Percentiles rank a stretch among this genome's conserved stretches.
Evolutionary conservation across 192 early-diverging fungal species (phyloP).

Genomic region (Umbelopsis ramanniana): DNA sequence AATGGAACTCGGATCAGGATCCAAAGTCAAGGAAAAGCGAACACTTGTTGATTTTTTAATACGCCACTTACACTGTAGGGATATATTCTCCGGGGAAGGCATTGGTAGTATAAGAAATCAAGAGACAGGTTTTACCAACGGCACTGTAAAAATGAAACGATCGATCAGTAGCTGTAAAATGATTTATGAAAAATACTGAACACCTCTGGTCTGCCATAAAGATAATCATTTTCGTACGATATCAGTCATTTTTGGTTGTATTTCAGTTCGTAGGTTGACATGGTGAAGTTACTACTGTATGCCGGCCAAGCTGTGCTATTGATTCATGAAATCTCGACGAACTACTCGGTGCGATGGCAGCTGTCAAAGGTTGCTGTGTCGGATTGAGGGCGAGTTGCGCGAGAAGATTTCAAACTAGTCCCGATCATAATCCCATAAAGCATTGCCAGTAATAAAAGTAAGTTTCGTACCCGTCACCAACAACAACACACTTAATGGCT

Average conservation of each 20-base stretch:
- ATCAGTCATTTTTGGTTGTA: too few relatives aligned
- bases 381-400: not conserved
- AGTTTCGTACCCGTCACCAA: slow-evolving; percentile 72
- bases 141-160: slow-evolving; percentile 58
- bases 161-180: not conserved
- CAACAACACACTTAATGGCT: slow-evolving; percentile 91
- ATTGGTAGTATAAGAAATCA: slow-evolving; percentile 98
- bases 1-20: not conserved
- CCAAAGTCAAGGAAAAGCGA: not conserved
- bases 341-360: not conserved
- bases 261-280: too few relatives aligned
- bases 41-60: not conserved
- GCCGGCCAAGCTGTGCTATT: too few relatives aligned
- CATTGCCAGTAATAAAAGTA: not conserved
- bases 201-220: too few relatives aligned
- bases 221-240: not conserved
- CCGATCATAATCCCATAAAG: not conserved
- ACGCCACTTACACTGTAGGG: slow-evolving; percentile 89
- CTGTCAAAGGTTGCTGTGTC: not conserved
- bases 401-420: not conserved
- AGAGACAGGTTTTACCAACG: slow-evolving; percentile 93
- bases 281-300: too few relatives aligned
- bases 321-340: too few relatives aligned
- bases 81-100: slow-evolving; percentile 99
- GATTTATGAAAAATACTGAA: not conserved